phyloP scores from a whole-genome alignment of 768 basidiomycete genomes.

The Suillus placidus region DNA sequence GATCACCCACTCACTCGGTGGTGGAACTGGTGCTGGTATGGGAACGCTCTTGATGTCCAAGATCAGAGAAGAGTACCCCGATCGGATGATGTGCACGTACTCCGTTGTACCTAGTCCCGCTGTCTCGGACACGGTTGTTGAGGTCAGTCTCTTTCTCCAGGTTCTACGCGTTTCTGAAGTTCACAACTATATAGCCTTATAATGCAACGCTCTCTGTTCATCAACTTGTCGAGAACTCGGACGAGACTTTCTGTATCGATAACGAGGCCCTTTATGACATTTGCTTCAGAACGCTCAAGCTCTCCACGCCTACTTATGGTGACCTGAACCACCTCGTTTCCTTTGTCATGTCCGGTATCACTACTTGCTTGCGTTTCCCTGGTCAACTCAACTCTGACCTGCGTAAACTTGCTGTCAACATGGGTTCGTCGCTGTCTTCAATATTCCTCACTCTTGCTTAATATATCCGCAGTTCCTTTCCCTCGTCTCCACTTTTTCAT shows the following conservation, averaged over 20 bases:
- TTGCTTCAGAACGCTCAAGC: conserved; percentile 97
- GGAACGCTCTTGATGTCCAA: conserved; percentile 99
- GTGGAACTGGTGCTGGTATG: conserved; percentile 99
- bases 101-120: conserved; percentile 97
- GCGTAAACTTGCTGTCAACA: conserved; percentile 98
- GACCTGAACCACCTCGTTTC: conserved; percentile 98
- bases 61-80: conserved; percentile 98
- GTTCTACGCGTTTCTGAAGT: background rate
- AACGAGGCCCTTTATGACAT: conserved; percentile 99
- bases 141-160: conserved; percentile 47
- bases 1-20: conserved; percentile 97
- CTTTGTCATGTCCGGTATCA: conserved; percentile 98
- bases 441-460: background rate
- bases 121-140: conserved; percentile 98
- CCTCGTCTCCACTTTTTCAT: conserved; percentile 99
- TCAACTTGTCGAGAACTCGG: conserved; percentile 99
- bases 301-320: conserved; percentile 93
- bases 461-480: conserved; percentile 76
- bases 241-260: conserved; percentile 99
- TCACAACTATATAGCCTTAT: conserved; percentile 69
- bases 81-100: conserved; percentile 99
- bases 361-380: conserved; percentile 98
- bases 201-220: conserved; percentile 98
- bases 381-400: conserved; percentile 99
- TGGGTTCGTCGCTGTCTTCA: conserved; percentile 63